phyloP scores from a whole-genome alignment of 108 stramenopile species.

The Skeletonema grethae region DNA sequence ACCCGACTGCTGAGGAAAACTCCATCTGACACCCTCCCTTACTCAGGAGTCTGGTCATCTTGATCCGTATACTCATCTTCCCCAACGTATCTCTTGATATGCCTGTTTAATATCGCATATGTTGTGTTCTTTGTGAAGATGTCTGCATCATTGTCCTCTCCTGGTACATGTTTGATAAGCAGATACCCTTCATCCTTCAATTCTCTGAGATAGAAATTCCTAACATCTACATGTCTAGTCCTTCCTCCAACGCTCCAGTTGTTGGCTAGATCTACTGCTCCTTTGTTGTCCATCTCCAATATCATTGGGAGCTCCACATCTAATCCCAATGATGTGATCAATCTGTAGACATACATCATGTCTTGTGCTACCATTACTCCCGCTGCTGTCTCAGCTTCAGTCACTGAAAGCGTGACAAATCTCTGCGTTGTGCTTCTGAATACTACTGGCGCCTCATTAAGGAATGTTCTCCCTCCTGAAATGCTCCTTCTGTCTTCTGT shows the following conservation, averaged over 20 bases:
- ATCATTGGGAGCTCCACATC: conserved; percentile 50
- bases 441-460: conserved; percentile 20
- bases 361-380: conserved; percentile 45
- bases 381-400: conserved; percentile 45
- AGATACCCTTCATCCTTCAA: conserved; percentile 37
- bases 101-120: not conserved
- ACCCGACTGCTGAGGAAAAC: not conserved
- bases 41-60: not conserved
- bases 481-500: conserved; percentile 19
- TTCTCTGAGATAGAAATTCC: conserved; percentile 28
- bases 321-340: conserved; percentile 28
- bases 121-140: conserved; percentile 21
- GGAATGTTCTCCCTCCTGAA: not conserved
- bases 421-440: conserved; percentile 36
- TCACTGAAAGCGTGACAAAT: conserved; percentile 41
- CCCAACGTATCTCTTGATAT: not conserved
- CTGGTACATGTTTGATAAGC: conserved; percentile 2
- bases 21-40: not conserved
- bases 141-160: conserved; percentile 9
- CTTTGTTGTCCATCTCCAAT: conserved; percentile 48
- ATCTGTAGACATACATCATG: conserved; percentile 30
- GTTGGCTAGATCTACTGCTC: conserved; percentile 42
- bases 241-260: conserved; percentile 48
- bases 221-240: conserved; percentile 41
- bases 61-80: not conserved